Evolutionary conservation across 192 early-diverging fungal genomes (phyloP).

Genomic region (Backusella tuberculispora): DNA sequence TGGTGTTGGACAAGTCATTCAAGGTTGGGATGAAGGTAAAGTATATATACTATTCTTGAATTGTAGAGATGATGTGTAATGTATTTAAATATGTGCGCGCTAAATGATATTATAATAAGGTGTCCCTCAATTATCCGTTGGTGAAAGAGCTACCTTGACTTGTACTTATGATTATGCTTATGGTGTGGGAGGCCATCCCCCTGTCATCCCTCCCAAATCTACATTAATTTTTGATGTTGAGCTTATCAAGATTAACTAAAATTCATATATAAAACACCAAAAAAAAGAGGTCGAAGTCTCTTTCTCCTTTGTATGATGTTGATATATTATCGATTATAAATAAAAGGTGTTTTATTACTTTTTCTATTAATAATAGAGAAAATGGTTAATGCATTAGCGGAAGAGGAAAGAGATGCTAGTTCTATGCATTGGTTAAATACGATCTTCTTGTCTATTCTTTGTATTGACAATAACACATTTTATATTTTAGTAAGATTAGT

Average conservation of each 20-base stretch:
- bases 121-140: conserved; percentile 90
- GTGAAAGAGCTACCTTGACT: conserved; percentile 82
- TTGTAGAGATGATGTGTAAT: not conserved
- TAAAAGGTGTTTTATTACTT: no score
- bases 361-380: not conserved
- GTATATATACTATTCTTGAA: not conserved
- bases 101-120: conserved; percentile 51
- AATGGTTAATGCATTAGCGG: no score
- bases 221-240: conserved; percentile 33
- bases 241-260: not conserved
- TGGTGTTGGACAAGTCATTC: conserved; percentile 93
- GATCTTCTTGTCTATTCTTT: no score
- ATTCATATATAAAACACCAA: not conserved
- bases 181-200: conserved; percentile 36
- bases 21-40: conserved; percentile 64
- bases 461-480: no score
- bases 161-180: conserved; percentile 80
- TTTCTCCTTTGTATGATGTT: not conserved
- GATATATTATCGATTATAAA: no score
- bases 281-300: no score
- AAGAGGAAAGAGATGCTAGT: no score
- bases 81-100: not conserved
- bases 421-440: no score
- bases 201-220: conserved; percentile 39
- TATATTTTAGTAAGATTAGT: no score